Evolutionary conservation across 805 yeast genomes (phyloP).

Genomic region (Saturnispora dispora): DNA sequence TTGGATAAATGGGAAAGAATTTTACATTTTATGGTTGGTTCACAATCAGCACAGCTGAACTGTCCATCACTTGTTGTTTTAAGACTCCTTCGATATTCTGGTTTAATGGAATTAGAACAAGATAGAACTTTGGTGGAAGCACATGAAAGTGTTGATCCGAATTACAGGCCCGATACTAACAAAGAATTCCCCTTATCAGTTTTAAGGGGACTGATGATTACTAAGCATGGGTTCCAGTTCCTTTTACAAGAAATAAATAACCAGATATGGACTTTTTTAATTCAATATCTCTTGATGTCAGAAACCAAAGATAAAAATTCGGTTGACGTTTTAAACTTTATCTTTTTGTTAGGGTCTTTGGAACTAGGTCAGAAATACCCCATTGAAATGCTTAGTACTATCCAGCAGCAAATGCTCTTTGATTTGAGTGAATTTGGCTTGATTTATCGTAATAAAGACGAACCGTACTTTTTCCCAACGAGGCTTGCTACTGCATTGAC

Average conservation of each 20-base stretch:
- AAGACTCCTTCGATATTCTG: constrained; percentile 65
- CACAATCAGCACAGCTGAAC: constrained; percentile 47
- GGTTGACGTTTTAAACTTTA: constrained; percentile 88
- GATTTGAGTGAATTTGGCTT: constrained; percentile 89
- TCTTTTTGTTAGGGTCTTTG: constrained; percentile 85
- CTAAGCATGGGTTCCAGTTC: constrained; percentile 91
- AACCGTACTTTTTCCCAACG: constrained; percentile 77
- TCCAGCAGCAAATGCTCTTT: constrained; percentile 78
- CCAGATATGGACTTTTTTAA: constrained; percentile 85
- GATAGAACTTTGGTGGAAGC: constrained; percentile 25
- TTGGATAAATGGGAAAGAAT: constrained; percentile 89
- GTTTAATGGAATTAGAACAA: constrained; percentile 67
- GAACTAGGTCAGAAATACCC: constrained; percentile 87
- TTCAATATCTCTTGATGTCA: constrained; percentile 81
- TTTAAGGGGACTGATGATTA: constrained; percentile 47
- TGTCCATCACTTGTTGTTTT: constrained; percentile 76
- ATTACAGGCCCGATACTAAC: constrained; percentile 15
- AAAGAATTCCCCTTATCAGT: constrained; percentile 13
- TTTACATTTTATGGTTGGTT: constrained; percentile 95
- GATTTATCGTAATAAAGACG: constrained; percentile 46
- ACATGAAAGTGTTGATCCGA: constrained; percentile 14
- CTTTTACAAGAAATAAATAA: constrained; percentile 85
- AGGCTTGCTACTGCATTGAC: constrained; percentile 83
- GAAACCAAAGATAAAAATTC: constrained; percentile 86
- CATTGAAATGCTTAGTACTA: constrained; percentile 56